Evolutionary conservation across 371 early-diverging fungal species (phyloP), one percentile per base, ranked within the genome.

Genomic region (Smittium mucronatum): DNA sequence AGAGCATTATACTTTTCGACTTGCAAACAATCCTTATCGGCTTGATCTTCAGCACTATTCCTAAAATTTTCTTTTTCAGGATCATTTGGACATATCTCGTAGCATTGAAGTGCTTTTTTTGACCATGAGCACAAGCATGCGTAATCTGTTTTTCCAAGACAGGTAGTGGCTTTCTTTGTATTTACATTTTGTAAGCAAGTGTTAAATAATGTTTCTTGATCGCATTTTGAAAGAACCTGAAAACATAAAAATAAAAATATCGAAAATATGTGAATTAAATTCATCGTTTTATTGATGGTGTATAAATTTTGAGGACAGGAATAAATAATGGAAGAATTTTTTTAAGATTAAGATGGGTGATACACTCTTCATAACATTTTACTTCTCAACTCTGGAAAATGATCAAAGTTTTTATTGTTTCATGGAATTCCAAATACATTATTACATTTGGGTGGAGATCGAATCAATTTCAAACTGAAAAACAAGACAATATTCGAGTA

Each of bases 51-150:
- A 21, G 47, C 47, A 47, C 21, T 47, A 11, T 47, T 47, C 21
- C 47, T 47, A 5, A 21, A 47, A 5, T 47, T 21, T 47, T 47
- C 47, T n/a, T 65, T 65, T n/a, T 72, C 88, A 75, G 77, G 65
- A 33, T 65, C 65, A 65, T 65, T 36, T 32, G n/a, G 11, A n/a
- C 65, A 65, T 36, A 17, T 32, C 5, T 65, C 36, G 34, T 31
- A 65, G 34, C 65, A 65, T 5, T 34, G 5, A 5, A 36, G 34
- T 2, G 34, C 31, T 33, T 65, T 34, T 32, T 65, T 65, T 21
- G 65, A 65, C 65, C 65, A 65, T 5, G 36, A 17, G 34, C 65
- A 65, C 26, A 65, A n/a, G 36, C 65, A 65, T 2, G 26, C 34
- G n/a, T 65, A 65, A 33, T 65, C 65, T 5, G 17, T 11, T 28